phyloP scores from a whole-genome alignment of 2,329 filamentous ascomycete species.

The Colletotrichum lentis region DNA sequence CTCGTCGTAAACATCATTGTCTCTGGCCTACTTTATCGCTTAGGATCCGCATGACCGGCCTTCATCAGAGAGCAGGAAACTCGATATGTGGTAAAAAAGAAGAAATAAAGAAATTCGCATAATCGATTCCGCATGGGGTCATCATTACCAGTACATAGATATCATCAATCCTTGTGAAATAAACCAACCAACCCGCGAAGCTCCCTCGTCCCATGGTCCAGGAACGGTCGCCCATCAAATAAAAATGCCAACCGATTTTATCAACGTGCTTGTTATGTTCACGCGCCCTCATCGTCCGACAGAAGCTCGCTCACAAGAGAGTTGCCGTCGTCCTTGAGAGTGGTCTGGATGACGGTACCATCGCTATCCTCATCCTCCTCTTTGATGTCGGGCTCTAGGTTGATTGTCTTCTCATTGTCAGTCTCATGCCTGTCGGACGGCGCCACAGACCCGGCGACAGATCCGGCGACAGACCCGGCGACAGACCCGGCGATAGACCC shows the following conservation, averaged over 20 bases:
- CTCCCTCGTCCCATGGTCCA: conserved; percentile 3
- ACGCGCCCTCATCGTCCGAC: conserved; percentile 51
- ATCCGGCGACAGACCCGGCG: conserved; percentile 3
- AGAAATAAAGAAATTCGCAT: neutral
- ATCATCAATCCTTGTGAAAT: conserved; percentile 29
- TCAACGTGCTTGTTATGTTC: neutral
- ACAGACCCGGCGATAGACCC: conserved; percentile 7
- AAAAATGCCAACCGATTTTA: conserved; percentile 3
- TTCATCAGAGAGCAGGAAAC: neutral
- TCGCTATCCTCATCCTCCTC: conserved; percentile 53
- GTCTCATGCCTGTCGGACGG: conserved; percentile 42
- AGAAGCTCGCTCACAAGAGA: conserved; percentile 53
- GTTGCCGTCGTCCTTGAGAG: conserved; percentile 42
- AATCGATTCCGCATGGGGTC: conserved; percentile 9
- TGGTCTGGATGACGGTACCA: conserved; percentile 41
- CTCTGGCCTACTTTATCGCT: conserved; percentile 65
- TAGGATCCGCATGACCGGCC: conserved; percentile 45
- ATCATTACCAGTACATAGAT: conserved; percentile 34
- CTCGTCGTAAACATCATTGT: conserved; percentile 72
- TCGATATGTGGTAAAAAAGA: neutral
- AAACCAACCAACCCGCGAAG: conserved; percentile 12
- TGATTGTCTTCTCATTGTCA: conserved; percentile 51
- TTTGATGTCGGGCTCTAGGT: conserved; percentile 57
- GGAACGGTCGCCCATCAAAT: conserved; percentile 7
- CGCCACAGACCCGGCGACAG: conserved; percentile 22